Evolutionary conservation across 1,284 basidiomycete species (phyloP).

Genomic region (Cutaneotrichosporon dermatis): DNA sequence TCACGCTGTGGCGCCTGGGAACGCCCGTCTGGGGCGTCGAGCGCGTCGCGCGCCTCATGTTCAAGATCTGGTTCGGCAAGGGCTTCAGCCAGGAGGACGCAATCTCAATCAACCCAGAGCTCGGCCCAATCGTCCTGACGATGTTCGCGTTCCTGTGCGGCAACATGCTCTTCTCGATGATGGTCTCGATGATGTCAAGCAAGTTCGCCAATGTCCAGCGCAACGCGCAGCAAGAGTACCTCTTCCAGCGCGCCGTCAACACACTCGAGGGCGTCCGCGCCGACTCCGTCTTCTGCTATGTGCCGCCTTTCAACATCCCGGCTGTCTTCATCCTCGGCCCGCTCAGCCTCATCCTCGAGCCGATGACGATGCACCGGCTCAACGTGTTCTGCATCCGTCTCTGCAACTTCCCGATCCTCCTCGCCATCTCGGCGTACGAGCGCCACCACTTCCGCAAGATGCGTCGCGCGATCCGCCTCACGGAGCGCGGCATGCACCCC

Average conservation of each 20-base stretch:
- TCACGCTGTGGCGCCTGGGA: constrained; percentile 73
- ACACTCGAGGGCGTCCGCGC: constrained; percentile 87
- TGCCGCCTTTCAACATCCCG: constrained; percentile 59
- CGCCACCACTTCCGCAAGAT: constrained; percentile 49
- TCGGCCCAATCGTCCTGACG: constrained; percentile 76
- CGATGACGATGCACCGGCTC: constrained; percentile 60
- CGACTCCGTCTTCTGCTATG: constrained; percentile 84
- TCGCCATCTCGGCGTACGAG: constrained; percentile 75
- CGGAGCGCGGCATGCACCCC: constrained; percentile 23
- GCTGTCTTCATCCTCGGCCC: constrained; percentile 74
- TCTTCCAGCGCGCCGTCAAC: constrained; percentile 79
- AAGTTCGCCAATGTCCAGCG: constrained; percentile 75
- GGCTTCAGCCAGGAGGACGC: neutral
- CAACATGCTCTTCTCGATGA: constrained; percentile 56
- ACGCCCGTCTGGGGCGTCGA: constrained; percentile 49
- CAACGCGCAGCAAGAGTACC: constrained; percentile 78
- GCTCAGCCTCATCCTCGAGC: constrained; percentile 53
- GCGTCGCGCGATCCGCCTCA: constrained; percentile 24
- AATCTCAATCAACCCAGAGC: constrained; percentile 63
- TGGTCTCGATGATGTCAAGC: constrained; percentile 80
- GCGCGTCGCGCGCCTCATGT: constrained; percentile 59
- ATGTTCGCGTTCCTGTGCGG: constrained; percentile 60
- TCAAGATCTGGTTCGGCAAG: constrained; percentile 26
- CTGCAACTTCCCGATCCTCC: constrained; percentile 74
- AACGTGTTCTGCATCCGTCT: constrained; percentile 79